phyloP scores from a whole-genome alignment of 345 rosid genomes.

The Populus ilicifolia region DNA sequence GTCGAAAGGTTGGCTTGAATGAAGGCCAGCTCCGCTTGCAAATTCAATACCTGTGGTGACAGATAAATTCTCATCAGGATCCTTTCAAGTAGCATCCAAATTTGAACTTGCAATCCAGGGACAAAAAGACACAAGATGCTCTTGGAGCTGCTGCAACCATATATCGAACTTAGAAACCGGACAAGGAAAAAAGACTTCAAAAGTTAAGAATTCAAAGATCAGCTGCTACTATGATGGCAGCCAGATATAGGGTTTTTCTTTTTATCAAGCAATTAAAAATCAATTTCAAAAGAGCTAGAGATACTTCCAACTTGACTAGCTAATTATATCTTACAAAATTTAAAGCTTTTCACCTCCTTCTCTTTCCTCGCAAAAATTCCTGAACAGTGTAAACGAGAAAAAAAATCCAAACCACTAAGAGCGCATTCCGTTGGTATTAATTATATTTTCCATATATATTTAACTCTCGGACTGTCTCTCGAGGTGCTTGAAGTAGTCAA shows the following conservation, averaged over 20 bases:
- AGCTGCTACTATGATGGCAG: background rate
- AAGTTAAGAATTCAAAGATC: background rate
- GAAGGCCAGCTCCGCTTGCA: constrained; percentile 74
- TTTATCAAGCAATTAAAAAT: background rate
- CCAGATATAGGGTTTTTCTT: background rate
- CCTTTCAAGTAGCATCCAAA: background rate
- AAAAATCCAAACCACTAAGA: no score
- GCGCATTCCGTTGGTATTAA: no score
- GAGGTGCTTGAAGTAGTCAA: background rate
- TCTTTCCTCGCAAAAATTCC: no score
- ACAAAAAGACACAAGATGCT: background rate
- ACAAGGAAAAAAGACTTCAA: background rate
- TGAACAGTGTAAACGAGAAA: no score
- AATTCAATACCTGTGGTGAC: constrained; percentile 50
- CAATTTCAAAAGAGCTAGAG: background rate
- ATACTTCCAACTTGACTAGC: no score
- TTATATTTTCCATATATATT: background rate
- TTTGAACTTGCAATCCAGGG: background rate
- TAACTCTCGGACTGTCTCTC: background rate
- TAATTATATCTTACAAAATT: no score
- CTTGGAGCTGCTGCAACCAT: constrained; percentile 1
- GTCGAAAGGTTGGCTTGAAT: constrained; percentile 60
- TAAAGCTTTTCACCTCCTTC: no score
- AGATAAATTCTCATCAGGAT: background rate
- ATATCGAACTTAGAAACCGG: background rate